Evolutionary conservation across 192 early-diverging fungal species (phyloP).

Genomic region (Linnemannia hyalina): DNA sequence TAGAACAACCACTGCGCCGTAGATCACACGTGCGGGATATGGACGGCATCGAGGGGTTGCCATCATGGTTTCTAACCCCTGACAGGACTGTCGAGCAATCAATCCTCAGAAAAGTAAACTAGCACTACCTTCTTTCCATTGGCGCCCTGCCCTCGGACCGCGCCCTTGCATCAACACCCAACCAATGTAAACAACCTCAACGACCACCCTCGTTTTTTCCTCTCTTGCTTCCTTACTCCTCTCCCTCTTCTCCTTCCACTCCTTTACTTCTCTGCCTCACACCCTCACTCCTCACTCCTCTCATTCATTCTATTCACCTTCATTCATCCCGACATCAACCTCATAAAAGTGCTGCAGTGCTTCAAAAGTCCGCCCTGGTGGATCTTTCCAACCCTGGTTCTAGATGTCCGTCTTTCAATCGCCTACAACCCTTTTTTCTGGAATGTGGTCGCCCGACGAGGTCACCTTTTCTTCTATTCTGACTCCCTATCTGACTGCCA

Average conservation of each 20-base stretch:
- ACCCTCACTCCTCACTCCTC: neutral
- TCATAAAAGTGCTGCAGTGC: conserved; percentile 4
- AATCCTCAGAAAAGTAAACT: neutral
- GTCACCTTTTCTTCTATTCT: conserved; percentile 11
- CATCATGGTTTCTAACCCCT: neutral
- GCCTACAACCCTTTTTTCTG: conserved; percentile 87
- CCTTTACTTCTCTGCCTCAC: neutral
- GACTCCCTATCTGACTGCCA: no score
- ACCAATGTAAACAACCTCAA: no score
- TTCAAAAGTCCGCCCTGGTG: conserved; percentile 24
- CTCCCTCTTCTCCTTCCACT: neutral
- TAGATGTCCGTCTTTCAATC: conserved; percentile 76
- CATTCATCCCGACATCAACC: neutral
- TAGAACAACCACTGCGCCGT: neutral
- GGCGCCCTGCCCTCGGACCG: neutral
- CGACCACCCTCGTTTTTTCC: neutral
- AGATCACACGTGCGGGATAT: neutral
- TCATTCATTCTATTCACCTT: neutral
- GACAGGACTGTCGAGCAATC: neutral
- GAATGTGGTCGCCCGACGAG: conserved; percentile 84
- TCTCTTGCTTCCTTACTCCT: neutral
- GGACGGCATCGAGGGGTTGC: no score
- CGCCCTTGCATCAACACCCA: neutral
- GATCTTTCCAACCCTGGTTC: conserved; percentile 72
- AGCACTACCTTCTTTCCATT: neutral